Evolutionary conservation across 768 basidiomycete genomes (phyloP).

Genomic region (Suillus occidentalis): DNA sequence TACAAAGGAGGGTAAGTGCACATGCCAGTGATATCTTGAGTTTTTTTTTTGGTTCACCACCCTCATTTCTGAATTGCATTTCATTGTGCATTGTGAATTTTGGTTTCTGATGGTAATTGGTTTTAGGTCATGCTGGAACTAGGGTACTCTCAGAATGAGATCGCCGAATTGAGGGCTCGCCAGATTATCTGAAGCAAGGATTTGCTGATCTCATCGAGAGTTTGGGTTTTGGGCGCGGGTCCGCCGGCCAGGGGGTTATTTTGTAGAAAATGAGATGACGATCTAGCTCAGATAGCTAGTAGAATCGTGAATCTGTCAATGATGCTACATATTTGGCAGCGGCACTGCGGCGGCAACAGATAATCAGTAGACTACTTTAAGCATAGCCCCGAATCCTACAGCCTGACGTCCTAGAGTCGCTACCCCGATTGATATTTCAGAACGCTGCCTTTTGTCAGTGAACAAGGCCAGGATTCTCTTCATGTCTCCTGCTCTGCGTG

Average conservation of each 20-base stretch:
- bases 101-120: slow-evolving; percentile 12
- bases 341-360: slow-evolving; percentile 9
- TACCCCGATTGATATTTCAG: slow-evolving; percentile 4
- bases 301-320: slow-evolving; percentile 3
- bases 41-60: not conserved
- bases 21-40: slow-evolving; percentile 1
- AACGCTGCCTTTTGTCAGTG: slow-evolving; percentile 2
- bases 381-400: slow-evolving; percentile 7
- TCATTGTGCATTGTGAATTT: slow-evolving; percentile 3
- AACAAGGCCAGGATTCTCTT: slow-evolving; percentile 2
- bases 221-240: slow-evolving; percentile 7
- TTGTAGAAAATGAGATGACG: slow-evolving; percentile 9
- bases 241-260: slow-evolving; percentile 28
- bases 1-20: slow-evolving; percentile 50
- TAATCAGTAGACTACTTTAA: slow-evolving; percentile 9
- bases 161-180: slow-evolving; percentile 43
- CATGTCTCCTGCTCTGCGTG: slow-evolving; percentile 22
- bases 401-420: slow-evolving; percentile 5
- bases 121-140: slow-evolving; percentile 42
- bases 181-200: slow-evolving; percentile 33
- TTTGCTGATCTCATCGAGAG: slow-evolving; percentile 4
- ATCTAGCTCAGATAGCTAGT: not conserved
- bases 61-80: slow-evolving; percentile 1
- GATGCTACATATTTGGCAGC: slow-evolving; percentile 4
- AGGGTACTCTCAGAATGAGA: slow-evolving; percentile 41